These are phyloP conservation scores for Chlamydomonas eustigma DNA, from an alignment of 139 green algal genomes.

Conservation along the genomic window DNA sequence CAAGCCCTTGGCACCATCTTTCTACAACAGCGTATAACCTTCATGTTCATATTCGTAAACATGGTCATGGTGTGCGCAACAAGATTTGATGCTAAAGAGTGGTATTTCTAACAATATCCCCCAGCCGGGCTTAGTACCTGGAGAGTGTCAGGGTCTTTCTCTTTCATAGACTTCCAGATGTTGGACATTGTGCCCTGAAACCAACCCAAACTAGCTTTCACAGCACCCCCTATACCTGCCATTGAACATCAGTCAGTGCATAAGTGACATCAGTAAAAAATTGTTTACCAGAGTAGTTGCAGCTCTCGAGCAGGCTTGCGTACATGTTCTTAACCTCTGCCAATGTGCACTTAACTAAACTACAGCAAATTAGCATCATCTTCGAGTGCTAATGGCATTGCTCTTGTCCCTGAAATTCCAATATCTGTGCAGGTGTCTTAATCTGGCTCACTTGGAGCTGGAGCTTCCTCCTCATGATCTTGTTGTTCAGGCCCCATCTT, in stretches of 20 bases:
- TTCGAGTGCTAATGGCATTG: background rate
- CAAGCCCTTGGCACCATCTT: too few species aligned
- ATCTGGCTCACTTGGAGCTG: background rate
- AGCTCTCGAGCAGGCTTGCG: background rate
- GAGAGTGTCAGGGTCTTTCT: conserved; percentile 22
- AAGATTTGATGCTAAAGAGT: background rate
- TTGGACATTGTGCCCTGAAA: background rate
- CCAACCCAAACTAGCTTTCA: background rate
- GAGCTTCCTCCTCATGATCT: background rate
- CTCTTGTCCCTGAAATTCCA: background rate
- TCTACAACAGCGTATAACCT: background rate
- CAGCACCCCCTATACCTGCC: background rate
- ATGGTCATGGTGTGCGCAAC: background rate
- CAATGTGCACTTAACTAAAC: background rate
- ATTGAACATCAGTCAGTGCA: background rate
- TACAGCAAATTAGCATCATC: background rate
- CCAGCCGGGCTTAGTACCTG: background rate
- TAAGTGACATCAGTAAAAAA: background rate
- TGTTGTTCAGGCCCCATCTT: background rate
- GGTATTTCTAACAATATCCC: background rate
- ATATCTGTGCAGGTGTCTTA: background rate
- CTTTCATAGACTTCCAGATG: conserved; percentile 30
- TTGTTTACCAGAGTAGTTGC: too few species aligned
- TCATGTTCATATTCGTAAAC: background rate
- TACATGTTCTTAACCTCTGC: background rate